These are phyloP conservation scores for Fusarium mundagurra DNA, from an alignment of 2,329 filamentous ascomycete genomes.

Conservation along the genomic window DNA sequence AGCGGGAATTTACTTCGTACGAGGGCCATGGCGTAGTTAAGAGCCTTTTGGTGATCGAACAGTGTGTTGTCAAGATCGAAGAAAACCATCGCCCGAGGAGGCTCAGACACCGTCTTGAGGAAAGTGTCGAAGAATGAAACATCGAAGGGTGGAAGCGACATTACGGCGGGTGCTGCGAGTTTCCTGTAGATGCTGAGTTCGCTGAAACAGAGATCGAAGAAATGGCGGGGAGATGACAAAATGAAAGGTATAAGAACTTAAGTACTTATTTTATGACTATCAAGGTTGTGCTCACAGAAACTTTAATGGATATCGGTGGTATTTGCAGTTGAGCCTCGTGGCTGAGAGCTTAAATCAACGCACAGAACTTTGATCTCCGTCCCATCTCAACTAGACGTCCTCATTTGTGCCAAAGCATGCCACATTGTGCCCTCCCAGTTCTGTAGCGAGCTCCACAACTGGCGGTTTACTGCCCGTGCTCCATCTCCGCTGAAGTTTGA, in stretches of 20 bases:
- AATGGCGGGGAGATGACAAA: accelerated
- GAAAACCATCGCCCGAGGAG: background rate
- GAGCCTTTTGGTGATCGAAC: slow-evolving; percentile 5
- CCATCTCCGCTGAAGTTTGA: accelerated
- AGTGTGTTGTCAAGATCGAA: slow-evolving; percentile 22
- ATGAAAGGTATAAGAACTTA: accelerated
- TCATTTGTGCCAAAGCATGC: background rate
- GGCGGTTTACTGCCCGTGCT: background rate
- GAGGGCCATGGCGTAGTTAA: background rate
- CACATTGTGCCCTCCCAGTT: background rate
- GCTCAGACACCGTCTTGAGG: background rate
- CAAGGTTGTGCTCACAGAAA: background rate
- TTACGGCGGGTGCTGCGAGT: background rate
- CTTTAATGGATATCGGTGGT: accelerated
- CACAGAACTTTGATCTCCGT: background rate
- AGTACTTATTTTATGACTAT: accelerated
- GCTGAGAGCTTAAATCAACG: background rate
- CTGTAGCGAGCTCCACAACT: background rate
- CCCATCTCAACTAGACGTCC: accelerated
- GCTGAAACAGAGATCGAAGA: accelerated
- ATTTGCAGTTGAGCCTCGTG: accelerated
- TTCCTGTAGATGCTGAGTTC: background rate
- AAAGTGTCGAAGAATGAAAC: too few species aligned
- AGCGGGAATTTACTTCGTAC: background rate
- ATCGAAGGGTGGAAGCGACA: too few species aligned